A percentile compares a stretch with the other conserved stretches of the same genome.
Evolutionary conservation across 768 basidiomycete species (phyloP).

Genomic region (Hemileccinum rubropunctum): DNA sequence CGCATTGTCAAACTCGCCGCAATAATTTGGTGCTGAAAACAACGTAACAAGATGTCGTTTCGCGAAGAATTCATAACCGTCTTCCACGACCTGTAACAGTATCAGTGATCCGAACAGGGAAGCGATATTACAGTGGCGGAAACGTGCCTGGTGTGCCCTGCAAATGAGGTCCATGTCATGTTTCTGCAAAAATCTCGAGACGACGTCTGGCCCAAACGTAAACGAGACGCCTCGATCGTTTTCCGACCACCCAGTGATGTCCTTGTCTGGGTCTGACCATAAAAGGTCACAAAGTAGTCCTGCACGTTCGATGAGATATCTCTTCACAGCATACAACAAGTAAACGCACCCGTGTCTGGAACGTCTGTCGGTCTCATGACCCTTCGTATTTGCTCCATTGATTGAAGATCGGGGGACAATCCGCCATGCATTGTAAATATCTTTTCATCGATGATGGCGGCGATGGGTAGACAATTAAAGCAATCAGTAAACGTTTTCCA

Average conservation of each 20-base stretch:
- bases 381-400: slow-evolving; percentile 99
- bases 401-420: slow-evolving; percentile 94
- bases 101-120: slow-evolving; percentile 1
- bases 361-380: slow-evolving; percentile 99
- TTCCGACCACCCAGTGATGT: slow-evolving; percentile 99
- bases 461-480: slow-evolving; percentile 99
- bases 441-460: slow-evolving; percentile 99
- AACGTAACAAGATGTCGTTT: slow-evolving; percentile 95
- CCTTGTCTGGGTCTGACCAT: slow-evolving; percentile 99
- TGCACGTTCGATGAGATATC: slow-evolving; percentile 28
- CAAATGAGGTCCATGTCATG: slow-evolving; percentile 99
- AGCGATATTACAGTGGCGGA: slow-evolving; percentile 10
- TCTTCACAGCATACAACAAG: background rate
- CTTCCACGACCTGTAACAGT: slow-evolving; percentile 81
- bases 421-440: slow-evolving; percentile 99
- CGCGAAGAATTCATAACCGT: slow-evolving; percentile 98
- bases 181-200: slow-evolving; percentile 97
- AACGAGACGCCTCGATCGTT: slow-evolving; percentile 99
- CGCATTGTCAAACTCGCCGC: slow-evolving; percentile 97
- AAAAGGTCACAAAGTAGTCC: slow-evolving; percentile 93
- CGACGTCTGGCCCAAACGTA: slow-evolving; percentile 98
- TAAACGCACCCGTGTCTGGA: slow-evolving; percentile 83
- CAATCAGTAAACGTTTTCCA: slow-evolving; percentile 99
- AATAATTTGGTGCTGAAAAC: slow-evolving; percentile 95
- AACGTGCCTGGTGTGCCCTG: slow-evolving; percentile 89